Base-by-base conservation (phyloP, 192 early-diverging fungal genomes). In the Coemansia sp. region DNA sequence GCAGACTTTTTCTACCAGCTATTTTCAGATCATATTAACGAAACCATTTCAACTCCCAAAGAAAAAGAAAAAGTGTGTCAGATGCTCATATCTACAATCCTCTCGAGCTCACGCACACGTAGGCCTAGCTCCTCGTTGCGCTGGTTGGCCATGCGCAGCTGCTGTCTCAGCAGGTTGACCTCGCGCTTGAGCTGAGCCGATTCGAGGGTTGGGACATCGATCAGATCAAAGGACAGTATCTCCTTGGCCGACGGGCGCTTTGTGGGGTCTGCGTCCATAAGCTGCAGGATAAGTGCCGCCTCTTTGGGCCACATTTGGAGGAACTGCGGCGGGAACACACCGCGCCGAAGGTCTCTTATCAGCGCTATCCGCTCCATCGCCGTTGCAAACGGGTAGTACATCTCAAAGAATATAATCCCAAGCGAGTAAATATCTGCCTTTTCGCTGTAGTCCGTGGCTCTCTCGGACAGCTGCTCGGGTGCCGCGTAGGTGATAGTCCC, bases 391-490 rank as follows among this genome's bases (percentile, higher is more conserved):
- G 95, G 93, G 31, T 92, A 90, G 73, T 90, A 90, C 48, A 99
- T 78, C 79, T 99, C 97, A 70, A 96, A 97, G 55, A 99, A 90
- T 39, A 99, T 91, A 42, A 99, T 96, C 3, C 97, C 97, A 12
- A 97, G 75, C 7, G 93, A 95, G 74, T 97, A 99, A 10, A 99
- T 94, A 68, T 99, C 97, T 4, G 87, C 89, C 59, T 91, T 93
- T 74, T 90, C 84, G 64, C 87, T 87, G 60, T 93, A 93, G 10
- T 58, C 70, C n/a, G 65, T 34, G 13, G 59, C 70, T 18, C 75
- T 81, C 21, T 45, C 35, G 7, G 37, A 21, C 26, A 70, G 59
- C 55, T 71, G 67, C 64, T 83, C 87, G 0, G 88, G 91, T 12
- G 95, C 93, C 31, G 92, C 93, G 71, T 98, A 98, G 18, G 96